Evolutionary conservation across 2,329 filamentous ascomycete species (phyloP).

Genomic region (Rutstroemia sp.): DNA sequence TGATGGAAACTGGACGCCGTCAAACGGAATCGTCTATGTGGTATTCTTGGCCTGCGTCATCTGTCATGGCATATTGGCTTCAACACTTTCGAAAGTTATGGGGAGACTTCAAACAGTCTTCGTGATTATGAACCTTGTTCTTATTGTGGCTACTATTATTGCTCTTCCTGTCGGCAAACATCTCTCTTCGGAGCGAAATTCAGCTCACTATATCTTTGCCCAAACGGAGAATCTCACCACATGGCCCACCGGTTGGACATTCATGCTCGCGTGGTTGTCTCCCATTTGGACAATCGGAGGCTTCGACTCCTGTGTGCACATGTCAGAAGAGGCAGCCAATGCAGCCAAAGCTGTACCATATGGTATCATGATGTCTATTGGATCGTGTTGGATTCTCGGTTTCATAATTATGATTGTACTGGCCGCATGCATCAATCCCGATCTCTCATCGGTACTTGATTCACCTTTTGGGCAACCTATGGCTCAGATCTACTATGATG

Average conservation of each 20-base stretch:
- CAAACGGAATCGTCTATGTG: conserved; percentile 48
- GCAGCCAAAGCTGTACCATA: conserved; percentile 51
- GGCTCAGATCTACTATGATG: conserved; percentile 51
- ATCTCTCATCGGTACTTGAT: conserved; percentile 41
- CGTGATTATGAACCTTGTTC: conserved; percentile 46
- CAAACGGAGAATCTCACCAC: conserved; percentile 49
- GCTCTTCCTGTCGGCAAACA: conserved; percentile 45
- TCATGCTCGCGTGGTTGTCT: conserved; percentile 52
- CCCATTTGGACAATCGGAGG: conserved; percentile 56
- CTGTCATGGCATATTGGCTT: conserved; percentile 46
- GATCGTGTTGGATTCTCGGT: conserved; percentile 47
- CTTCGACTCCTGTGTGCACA: conserved; percentile 52
- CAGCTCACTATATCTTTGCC: conserved; percentile 45
- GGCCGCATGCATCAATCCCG: conserved; percentile 47
- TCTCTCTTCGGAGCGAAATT: conserved; percentile 31
- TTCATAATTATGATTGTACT: conserved; percentile 51
- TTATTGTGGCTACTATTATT: conserved; percentile 49
- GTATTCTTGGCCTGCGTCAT: conserved; percentile 48
- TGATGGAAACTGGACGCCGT: conserved; percentile 48
- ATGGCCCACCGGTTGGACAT: conserved; percentile 50
- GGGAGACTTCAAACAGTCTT: conserved; percentile 50
- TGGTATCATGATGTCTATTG: conserved; percentile 51
- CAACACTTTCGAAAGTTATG: conserved; percentile 48
- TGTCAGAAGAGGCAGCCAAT: conserved; percentile 54
- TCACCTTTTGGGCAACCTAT: conserved; percentile 49